Conservation (phyloP, 495 filamentous ascomycete genomes). For the Aspergillus conjunctus region DNA sequence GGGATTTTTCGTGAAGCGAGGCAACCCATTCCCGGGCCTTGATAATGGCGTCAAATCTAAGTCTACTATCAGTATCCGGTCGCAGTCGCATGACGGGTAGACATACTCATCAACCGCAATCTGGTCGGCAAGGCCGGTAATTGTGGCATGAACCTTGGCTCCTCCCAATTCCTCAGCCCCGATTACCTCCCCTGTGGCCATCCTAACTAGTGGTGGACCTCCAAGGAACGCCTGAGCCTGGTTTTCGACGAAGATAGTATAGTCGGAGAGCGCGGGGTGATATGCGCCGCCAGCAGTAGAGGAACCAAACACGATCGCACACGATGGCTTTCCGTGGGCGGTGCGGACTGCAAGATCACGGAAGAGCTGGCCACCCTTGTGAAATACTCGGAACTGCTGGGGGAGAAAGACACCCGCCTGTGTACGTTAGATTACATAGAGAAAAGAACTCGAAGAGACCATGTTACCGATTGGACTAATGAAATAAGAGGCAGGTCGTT, state of each 20-base stretch:
- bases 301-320: slow-evolving; percentile 39
- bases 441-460: background rate
- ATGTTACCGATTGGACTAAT: slow-evolving; percentile 35
- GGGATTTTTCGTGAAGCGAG: slow-evolving; percentile 21
- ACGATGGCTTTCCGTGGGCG: slow-evolving; percentile 32
- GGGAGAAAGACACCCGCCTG: slow-evolving; percentile 39
- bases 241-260: slow-evolving; percentile 39
- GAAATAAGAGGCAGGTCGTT: slow-evolving; percentile 37
- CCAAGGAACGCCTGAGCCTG: slow-evolving; percentile 39
- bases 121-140: slow-evolving; percentile 37
- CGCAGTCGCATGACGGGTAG: background rate
- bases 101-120: slow-evolving; percentile 36
- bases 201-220: slow-evolving; percentile 38
- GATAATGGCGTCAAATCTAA: slow-evolving; percentile 36
- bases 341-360: slow-evolving; percentile 34
- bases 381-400: slow-evolving; percentile 39
- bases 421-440: background rate
- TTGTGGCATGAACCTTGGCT: slow-evolving; percentile 33
- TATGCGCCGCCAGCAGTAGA: slow-evolving; percentile 41
- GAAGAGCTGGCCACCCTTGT: slow-evolving; percentile 39
- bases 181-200: slow-evolving; percentile 38
- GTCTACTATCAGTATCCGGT: background rate
- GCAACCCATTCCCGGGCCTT: slow-evolving; percentile 38
- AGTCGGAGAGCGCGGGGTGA: slow-evolving; percentile 39
- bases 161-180: slow-evolving; percentile 36